These are phyloP conservation scores for Fusarium lyarnte DNA, from an alignment of 2,329 filamentous ascomycete species.

Conservation along the genomic window DNA sequence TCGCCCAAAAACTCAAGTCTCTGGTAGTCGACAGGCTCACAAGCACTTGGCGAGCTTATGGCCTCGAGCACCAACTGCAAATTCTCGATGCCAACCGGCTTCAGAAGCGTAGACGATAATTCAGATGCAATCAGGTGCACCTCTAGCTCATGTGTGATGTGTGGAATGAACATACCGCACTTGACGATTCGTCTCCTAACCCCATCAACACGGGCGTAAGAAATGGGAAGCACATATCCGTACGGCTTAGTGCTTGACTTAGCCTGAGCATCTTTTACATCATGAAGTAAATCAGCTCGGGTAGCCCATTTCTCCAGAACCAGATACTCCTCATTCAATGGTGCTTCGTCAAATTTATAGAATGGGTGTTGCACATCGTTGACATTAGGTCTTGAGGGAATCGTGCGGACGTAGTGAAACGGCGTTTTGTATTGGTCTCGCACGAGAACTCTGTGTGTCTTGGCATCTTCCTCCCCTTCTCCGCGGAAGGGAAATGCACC, in stretches of 20 bases:
- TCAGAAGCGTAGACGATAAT: slow-evolving; percentile 56
- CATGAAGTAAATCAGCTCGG: slow-evolving; percentile 68
- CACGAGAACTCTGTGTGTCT: slow-evolving; percentile 49
- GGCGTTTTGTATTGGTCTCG: slow-evolving; percentile 51
- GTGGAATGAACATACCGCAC: slow-evolving; percentile 74
- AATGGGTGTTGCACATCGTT: slow-evolving; percentile 53
- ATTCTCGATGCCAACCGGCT: slow-evolving; percentile 60
- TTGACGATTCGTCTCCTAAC: slow-evolving; percentile 56
- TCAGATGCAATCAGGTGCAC: slow-evolving; percentile 69
- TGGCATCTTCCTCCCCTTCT: slow-evolving; percentile 29
- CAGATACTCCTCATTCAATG: slow-evolving; percentile 59
- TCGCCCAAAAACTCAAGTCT: slow-evolving; percentile 89
- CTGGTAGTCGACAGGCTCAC: slow-evolving; percentile 76
- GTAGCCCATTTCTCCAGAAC: slow-evolving; percentile 61
- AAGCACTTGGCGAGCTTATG: slow-evolving; percentile 72
- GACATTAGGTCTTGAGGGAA: slow-evolving; percentile 56
- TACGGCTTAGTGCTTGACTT: slow-evolving; percentile 54
- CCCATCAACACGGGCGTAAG: slow-evolving; percentile 60
- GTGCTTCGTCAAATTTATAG: slow-evolving; percentile 50
- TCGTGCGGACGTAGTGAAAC: slow-evolving; percentile 52
- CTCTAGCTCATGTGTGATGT: slow-evolving; percentile 76
- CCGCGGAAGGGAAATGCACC: slow-evolving; percentile 43
- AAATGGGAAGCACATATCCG: slow-evolving; percentile 55
- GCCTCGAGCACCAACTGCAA: slow-evolving; percentile 70
- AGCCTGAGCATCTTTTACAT: slow-evolving; percentile 10